Conservation (phyloP, 2,329 filamentous ascomycete species). For the Ramichloridium luteum region DNA sequence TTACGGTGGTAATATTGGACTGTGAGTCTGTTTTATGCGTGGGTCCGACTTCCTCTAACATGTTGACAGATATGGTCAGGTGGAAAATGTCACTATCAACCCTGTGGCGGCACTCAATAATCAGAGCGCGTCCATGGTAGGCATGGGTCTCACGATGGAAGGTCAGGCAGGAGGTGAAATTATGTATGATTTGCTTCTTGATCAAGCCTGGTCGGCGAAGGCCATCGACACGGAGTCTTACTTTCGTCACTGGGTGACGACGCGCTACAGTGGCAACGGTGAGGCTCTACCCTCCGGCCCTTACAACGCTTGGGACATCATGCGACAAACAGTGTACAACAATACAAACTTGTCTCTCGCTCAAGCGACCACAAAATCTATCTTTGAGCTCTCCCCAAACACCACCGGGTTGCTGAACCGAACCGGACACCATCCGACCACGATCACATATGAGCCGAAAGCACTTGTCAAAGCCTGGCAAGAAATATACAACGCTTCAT, state of each 20-base stretch:
- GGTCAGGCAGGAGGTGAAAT: conserved; percentile 43
- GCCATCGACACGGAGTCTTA: conserved; percentile 35
- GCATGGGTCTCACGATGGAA: conserved; percentile 39
- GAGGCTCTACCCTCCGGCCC: conserved; percentile 17
- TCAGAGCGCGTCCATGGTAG: conserved; percentile 31
- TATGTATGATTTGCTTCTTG: conserved; percentile 39
- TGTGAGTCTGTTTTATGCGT: too few species aligned
- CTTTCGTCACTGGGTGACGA: conserved; percentile 35
- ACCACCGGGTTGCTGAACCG: conserved; percentile 29
- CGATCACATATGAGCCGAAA: conserved; percentile 31
- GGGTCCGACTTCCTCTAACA: too few species aligned
- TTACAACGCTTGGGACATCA: conserved; percentile 36
- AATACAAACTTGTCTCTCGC: conserved; percentile 34
- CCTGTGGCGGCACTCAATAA: conserved; percentile 33
- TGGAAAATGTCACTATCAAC: conserved; percentile 37
- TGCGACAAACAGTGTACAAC: conserved; percentile 37
- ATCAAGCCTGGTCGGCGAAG: conserved; percentile 37
- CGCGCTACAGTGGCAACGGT: conserved; percentile 31
- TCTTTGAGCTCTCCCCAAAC: conserved; percentile 35
- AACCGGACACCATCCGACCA: conserved; percentile 33
- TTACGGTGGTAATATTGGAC: conserved; percentile 36
- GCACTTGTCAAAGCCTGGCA: conserved; percentile 30
- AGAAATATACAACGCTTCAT: conserved; percentile 29
- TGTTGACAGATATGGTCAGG: conserved; percentile 43
- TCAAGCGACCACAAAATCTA: conserved; percentile 33